A percentile compares a stretch with the other conserved stretches of the same genome.
Conservation (phyloP, 257 asterid genomes). For the Solanum chilense region DNA sequence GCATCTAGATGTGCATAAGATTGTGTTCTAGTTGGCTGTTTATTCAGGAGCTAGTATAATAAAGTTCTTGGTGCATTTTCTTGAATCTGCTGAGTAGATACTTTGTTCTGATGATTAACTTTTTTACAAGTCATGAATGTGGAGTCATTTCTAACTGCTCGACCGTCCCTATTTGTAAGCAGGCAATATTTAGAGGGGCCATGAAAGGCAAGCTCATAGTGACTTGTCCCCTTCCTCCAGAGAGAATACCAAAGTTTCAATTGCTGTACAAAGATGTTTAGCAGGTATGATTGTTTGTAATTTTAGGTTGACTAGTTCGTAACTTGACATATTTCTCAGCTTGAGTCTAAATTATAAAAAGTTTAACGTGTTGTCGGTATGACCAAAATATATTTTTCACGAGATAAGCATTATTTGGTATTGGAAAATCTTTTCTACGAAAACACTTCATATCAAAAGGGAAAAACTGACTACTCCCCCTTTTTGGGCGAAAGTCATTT, state of each 20-base stretch:
- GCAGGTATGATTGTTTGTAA: constrained; percentile 5
- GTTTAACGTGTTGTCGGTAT: neutral
- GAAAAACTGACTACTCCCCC: neutral
- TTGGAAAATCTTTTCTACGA: neutral
- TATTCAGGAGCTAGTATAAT: neutral
- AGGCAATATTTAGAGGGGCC: constrained; percentile 90
- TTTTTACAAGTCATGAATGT: neutral
- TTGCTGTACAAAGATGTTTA: constrained; percentile 76
- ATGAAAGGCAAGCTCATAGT: constrained; percentile 93
- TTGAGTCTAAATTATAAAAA: neutral
- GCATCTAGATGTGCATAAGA: neutral
- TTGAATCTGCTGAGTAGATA: neutral
- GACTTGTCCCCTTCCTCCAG: constrained; percentile 81
- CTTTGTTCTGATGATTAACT: neutral
- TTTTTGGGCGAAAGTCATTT: neutral
- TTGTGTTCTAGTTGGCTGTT: neutral
- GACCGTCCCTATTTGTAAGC: constrained; percentile 6
- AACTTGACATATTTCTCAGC: neutral
- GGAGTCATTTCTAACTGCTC: neutral
- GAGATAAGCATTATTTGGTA: neutral
- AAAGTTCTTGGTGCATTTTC: neutral
- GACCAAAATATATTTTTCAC: neutral
- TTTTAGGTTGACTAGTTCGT: neutral
- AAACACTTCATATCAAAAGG: neutral
- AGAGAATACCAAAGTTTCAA: constrained; percentile 73